Conservation (phyloP, 1,139 yeast species). For the Eremothecium coryli region DNA sequence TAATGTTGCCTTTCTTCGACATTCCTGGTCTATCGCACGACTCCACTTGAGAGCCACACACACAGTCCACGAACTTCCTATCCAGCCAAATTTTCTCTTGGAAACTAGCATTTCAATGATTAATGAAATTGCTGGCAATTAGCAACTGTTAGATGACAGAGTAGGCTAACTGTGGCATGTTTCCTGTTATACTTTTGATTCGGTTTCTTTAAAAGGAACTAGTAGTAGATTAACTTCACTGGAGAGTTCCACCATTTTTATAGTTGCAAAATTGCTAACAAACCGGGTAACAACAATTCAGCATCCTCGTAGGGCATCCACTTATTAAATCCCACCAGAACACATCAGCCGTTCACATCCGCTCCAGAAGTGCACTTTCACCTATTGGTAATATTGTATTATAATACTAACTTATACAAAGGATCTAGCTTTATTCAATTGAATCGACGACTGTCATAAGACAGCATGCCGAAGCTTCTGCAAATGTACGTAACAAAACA, state of each 20-base stretch:
- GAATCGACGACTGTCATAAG: neutral
- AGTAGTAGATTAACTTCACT: neutral
- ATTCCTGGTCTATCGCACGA: conserved; percentile 29
- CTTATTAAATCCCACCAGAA: neutral
- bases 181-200: conserved; percentile 30
- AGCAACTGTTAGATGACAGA: conserved; percentile 31
- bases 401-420: conserved; percentile 9
- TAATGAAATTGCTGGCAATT: conserved; percentile 32
- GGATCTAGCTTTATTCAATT: conserved; percentile 4
- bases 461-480: neutral
- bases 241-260: neutral
- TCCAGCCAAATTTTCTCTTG: conserved; percentile 31
- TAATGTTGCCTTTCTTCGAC: conserved; percentile 33
- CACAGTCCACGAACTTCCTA: conserved; percentile 33
- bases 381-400: conserved; percentile 7
- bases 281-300: neutral
- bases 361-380: neutral
- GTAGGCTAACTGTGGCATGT: conserved; percentile 33
- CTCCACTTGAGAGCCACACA: conserved; percentile 10
- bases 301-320: neutral
- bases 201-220: conserved; percentile 19
- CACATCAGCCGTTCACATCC: neutral
- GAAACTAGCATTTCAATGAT: conserved; percentile 30
- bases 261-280: neutral
- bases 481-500: neutral